Conservation (phyloP, 2,329 filamentous ascomycete species). For the Dactylellina parvicollis region DNA sequence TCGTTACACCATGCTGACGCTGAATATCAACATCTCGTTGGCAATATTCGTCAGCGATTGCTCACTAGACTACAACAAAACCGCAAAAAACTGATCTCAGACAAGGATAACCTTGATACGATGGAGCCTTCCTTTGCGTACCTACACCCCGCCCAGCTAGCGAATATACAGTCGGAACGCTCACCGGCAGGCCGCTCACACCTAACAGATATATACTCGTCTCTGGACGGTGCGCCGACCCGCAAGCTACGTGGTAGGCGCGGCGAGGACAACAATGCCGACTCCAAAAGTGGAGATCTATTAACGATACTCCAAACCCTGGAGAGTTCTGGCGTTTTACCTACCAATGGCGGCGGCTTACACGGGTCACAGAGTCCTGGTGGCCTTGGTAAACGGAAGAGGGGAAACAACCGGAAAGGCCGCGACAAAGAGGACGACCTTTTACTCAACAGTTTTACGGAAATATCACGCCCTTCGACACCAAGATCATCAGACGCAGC, state of each 20-base stretch:
- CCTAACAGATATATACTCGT: constrained; percentile 49
- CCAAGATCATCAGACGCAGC: constrained; percentile 41
- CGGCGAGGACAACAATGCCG: constrained; percentile 44
- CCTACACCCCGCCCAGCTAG: constrained; percentile 38
- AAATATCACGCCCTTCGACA: constrained; percentile 48
- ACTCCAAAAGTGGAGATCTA: constrained; percentile 39
- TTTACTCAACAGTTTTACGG: constrained; percentile 34
- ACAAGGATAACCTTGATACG: constrained; percentile 50
- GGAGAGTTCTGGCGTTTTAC: constrained; percentile 38
- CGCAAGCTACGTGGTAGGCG: constrained; percentile 45
- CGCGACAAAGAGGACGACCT: constrained; percentile 41
- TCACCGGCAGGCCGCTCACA: constrained; percentile 36
- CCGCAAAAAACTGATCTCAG: constrained; percentile 50
- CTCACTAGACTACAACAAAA: constrained; percentile 42
- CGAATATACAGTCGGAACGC: constrained; percentile 36
- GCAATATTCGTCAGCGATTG: constrained; percentile 46
- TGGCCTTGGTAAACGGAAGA: constrained; percentile 54
- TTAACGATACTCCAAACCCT: constrained; percentile 42
- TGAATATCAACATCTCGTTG: constrained; percentile 51
- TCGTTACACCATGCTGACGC: constrained; percentile 43
- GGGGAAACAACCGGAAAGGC: constrained; percentile 53
- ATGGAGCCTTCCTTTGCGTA: constrained; percentile 42
- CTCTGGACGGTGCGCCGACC: constrained; percentile 38
- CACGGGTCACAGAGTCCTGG: constrained; percentile 51
- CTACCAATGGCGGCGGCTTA: constrained; percentile 32